Base-by-base conservation (phyloP, 768 basidiomycete species). In the Calvatia gigantea region DNA sequence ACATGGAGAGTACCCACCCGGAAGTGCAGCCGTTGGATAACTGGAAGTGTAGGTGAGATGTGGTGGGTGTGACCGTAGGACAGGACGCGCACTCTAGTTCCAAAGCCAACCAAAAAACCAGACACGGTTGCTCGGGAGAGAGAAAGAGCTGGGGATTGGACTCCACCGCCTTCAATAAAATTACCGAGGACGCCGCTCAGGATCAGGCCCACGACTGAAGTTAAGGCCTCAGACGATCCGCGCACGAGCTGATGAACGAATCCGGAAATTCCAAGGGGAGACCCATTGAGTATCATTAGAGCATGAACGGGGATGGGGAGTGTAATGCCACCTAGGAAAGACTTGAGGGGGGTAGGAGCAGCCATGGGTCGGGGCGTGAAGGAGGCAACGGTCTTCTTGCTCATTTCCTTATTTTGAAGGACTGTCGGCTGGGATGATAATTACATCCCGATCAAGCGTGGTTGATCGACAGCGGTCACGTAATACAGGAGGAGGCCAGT, bases 21-120 rank as follows among this genome's bases (percentile, higher is more conserved):
- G 84, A 86, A 9, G 85, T 85, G 64, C 85, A 86, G 21, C 85
- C 85, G 55, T 82, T 83, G 14, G 78, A 72, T 50, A 85, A 64
- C 84, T 84, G 53, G 19, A 38, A 49, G 44, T 35, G 27, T 48
- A 41, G 54, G 32, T 57, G 31, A 64, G 52, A 29, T 35, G 27
- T 47, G 25, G n/a, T 44, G 25, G 46, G 8, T 45, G 14, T 41
- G n/a, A 43, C 27, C 17, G 23, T 19, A 19, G 27, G 19, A 4
- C 11, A 51, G 17, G 19, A 8, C 39, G 49, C 59, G 46, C 61
- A 82, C 82, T 74, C 79, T 85, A 6, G 82, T 75, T 14, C 85
- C 85, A 0, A 82, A 41, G 9, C 85, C 85, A 17, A 82, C 82
- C 19, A 85, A 70, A 17, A 85, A 65, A 1, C 85, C 84, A 17